Evolutionary conservation across 2,329 filamentous ascomycete genomes (phyloP), one percentile per base, ranked within the genome.

Genomic region (Neocatenulostroma microsporum): DNA sequence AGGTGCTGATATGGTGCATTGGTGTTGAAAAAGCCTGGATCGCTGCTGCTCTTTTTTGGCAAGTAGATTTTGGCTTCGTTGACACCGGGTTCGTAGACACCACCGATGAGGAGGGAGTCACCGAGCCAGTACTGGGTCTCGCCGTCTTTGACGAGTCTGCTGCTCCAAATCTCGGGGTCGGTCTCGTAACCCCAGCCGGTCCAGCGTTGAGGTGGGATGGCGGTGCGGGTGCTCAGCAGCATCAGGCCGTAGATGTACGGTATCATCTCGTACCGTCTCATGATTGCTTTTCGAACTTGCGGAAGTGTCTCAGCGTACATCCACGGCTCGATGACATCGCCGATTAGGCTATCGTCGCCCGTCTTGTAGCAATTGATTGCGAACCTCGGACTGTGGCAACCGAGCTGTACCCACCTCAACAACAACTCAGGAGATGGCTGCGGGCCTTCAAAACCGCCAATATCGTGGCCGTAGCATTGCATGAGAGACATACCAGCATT

Each of bases 331-430:
- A 85, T 85, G 0, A 85, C 80, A 23, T 82, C 80, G 6, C 81
- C 81, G 17, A 82, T 68, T 0, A 67, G 66, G 49, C 78, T 84
- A 57, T 84, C 76, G 1, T 72, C 63, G 0, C 72, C 74, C 0
- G 82, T 85, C 62, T 85, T 85, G 72, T 80, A 84, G 58, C 81
- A 85, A 58, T 85, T 85, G 63, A 84, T 84, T 9, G 81, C 78
- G 49, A 85, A 84, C 0, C 81, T 75, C 0, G 77, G 72, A 2
- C 78, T 80, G 60, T 84, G 74, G 41, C 78, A 73, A 5, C 80
- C 82, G 2, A 82, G 69, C 51, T 85, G 82, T 10, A 84, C 68
- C 82, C 82, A 86, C 20, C 81, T 74, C 3, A 84, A 72, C 0
- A 85, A 69, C 2, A 84, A 68, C 50, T 85, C 82, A 0, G 81